Evolutionary conservation across 345 rosid species (phyloP).

Genomic region (Boechera divaricarpa): DNA sequence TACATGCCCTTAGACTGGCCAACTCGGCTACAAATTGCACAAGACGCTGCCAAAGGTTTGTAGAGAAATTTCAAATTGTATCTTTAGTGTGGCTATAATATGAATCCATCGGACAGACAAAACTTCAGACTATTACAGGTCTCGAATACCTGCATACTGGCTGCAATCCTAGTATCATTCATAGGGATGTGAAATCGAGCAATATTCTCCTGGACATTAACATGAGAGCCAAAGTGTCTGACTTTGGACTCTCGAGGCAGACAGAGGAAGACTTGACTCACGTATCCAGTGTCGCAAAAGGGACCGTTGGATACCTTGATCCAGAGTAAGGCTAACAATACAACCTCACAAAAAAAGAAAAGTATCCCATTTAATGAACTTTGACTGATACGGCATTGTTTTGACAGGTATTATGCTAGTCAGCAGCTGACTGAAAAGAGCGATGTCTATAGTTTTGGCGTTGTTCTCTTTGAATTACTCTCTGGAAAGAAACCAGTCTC

Average conservation of each 20-base stretch:
- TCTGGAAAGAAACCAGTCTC: conserved; percentile 94
- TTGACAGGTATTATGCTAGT: conserved; percentile 79
- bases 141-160: conserved; percentile 98
- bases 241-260: conserved; percentile 97
- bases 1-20: conserved; percentile 74
- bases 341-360: background rate
- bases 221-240: conserved; percentile 97
- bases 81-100: conserved; percentile 15
- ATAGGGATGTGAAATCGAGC: conserved; percentile 94
- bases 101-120: conserved; percentile 43
- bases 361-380: background rate
- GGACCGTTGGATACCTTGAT: conserved; percentile 94
- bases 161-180: conserved; percentile 94
- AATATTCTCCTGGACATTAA: conserved; percentile 88
- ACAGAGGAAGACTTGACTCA: conserved; percentile 93
- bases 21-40: conserved; percentile 77
- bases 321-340: conserved; percentile 72
- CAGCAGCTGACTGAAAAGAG: conserved; percentile 95
- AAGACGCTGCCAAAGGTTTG: conserved; percentile 95
- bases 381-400: background rate
- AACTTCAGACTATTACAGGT: conserved; percentile 65
- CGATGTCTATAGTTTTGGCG: conserved; percentile 97
- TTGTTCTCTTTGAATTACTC: conserved; percentile 89
- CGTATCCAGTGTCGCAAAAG: conserved; percentile 89
- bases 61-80: background rate